Evolutionary conservation across 352 stramenopile genomes (phyloP).

Genomic region (Globisporangium paroecandrum): DNA sequence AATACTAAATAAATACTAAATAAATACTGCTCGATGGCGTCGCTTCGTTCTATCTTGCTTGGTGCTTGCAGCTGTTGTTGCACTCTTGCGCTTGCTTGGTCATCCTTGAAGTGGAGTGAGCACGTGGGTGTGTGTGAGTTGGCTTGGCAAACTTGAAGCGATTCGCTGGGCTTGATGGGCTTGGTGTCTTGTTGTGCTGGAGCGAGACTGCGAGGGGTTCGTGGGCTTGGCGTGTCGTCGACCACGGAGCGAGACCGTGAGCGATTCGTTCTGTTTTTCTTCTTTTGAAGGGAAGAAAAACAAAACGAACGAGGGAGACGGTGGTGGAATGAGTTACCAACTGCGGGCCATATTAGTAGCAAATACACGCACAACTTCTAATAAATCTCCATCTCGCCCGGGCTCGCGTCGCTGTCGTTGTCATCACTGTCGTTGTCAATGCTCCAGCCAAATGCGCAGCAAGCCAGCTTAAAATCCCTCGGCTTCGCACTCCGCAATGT

Average conservation of each 20-base stretch:
- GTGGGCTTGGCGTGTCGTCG: slow-evolving; percentile 3
- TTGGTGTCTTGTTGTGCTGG: background rate
- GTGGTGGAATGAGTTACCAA: slow-evolving; percentile 11
- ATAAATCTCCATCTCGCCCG: slow-evolving; percentile 6
- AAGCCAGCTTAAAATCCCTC: slow-evolving; percentile 24
- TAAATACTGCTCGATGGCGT: background rate
- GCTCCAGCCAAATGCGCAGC: background rate
- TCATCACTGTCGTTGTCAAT: background rate
- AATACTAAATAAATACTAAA: background rate
- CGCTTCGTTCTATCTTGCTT: background rate
- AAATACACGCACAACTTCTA: slow-evolving; percentile 17
- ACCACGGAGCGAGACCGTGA: slow-evolving; percentile 14
- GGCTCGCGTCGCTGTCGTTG: background rate
- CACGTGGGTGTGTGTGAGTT: background rate
- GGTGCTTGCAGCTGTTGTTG: background rate
- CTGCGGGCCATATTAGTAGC: slow-evolving; percentile 15
- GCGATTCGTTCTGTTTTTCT: slow-evolving; percentile 18
- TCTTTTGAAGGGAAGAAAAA: slow-evolving; percentile 10
- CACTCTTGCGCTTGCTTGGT: background rate
- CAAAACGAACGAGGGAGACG: slow-evolving; percentile 9
- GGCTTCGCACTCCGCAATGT: slow-evolving; percentile 47
- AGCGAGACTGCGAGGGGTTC: slow-evolving; percentile 15
- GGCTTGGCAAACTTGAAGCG: background rate
- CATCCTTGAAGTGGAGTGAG: background rate
- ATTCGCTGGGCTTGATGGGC: background rate